Evolutionary conservation across 371 early-diverging fungal species (phyloP).

Genomic region (Mucor saturninus): DNA sequence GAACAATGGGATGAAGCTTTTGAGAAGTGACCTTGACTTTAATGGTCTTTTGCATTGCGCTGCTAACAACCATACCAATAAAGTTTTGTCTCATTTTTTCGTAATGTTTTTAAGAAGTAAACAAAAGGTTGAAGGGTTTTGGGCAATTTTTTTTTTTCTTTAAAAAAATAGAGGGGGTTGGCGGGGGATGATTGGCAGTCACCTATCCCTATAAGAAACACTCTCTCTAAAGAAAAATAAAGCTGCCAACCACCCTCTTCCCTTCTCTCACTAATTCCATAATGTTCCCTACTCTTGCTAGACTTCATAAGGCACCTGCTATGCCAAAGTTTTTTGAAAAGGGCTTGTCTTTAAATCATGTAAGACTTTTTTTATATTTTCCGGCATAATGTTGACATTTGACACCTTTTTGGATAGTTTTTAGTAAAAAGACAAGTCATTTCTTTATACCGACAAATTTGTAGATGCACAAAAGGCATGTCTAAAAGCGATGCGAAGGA

Average conservation of each 20-base stretch:
- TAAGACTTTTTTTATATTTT: slow-evolving; percentile 12
- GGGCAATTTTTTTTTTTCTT: background rate
- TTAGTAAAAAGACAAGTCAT: slow-evolving; percentile 58
- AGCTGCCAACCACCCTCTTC: background rate
- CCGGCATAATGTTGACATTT: background rate
- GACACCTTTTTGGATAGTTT: slow-evolving; percentile 42
- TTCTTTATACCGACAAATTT: slow-evolving; percentile 65
- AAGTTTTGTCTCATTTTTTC: slow-evolving; percentile 77
- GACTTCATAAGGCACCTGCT: slow-evolving; percentile 37
- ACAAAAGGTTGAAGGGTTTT: background rate
- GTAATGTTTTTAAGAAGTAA: background rate
- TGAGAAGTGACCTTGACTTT: slow-evolving; percentile 85
- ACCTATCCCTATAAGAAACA: background rate
- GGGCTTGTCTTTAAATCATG: slow-evolving; percentile 46
- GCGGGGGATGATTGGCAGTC: background rate
- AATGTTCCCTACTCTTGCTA: slow-evolving; percentile 33
- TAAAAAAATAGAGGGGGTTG: background rate
- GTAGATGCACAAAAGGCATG: slow-evolving; percentile 61
- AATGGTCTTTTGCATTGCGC: slow-evolving; percentile 90
- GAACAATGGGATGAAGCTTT: slow-evolving; percentile 81
- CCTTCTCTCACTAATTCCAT: background rate
- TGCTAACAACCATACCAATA: slow-evolving; percentile 87
- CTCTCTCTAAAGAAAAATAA: background rate
- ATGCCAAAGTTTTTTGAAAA: slow-evolving; percentile 52
- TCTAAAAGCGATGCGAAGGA: slow-evolving; percentile 57